phyloP scores from a whole-genome alignment of 164 flowering plant species.

The Malania oleifera region DNA sequence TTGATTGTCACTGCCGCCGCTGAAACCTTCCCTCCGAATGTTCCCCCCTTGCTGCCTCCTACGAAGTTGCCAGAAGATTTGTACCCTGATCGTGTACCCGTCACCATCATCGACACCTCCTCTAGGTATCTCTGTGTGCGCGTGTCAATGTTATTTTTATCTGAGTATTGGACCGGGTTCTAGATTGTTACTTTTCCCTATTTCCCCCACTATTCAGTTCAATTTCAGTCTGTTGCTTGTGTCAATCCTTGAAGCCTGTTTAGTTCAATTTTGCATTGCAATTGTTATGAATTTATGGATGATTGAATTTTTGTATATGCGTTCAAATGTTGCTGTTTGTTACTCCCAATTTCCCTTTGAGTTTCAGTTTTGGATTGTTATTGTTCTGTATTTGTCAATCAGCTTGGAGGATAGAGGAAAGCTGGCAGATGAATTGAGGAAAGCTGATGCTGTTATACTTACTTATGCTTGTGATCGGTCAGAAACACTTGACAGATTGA shows the following conservation, averaged over 20 bases:
- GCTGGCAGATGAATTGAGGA: slow-evolving; percentile 2
- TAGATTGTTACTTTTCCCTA: no score
- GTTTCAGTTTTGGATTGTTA: neutral
- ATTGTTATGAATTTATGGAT: no score
- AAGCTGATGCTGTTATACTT: slow-evolving; percentile 5
- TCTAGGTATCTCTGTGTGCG: slow-evolving; percentile 33
- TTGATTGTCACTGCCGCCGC: slow-evolving; percentile 55
- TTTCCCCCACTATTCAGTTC: neutral
- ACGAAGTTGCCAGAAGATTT: slow-evolving; percentile 52
- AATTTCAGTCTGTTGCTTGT: neutral
- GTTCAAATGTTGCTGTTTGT: no score
- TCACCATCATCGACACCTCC: slow-evolving; percentile 57
- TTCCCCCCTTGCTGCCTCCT: slow-evolving; percentile 59
- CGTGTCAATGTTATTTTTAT: no score
- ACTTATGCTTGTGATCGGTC: slow-evolving; percentile 7
- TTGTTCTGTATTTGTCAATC: neutral
- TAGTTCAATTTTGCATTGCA: no score
- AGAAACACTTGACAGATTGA: slow-evolving; percentile 4
- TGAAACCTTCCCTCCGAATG: slow-evolving; percentile 38
- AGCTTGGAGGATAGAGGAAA: neutral
- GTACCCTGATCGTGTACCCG: slow-evolving; percentile 57
- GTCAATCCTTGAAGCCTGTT: no score
- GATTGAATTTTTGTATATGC: no score
- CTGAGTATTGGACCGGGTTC: no score
- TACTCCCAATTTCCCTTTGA: no score